Evolutionary conservation across 2,329 filamentous ascomycete species (phyloP), one percentile per base, ranked within the genome.

Genomic region (Neocatenulostroma microsporum): DNA sequence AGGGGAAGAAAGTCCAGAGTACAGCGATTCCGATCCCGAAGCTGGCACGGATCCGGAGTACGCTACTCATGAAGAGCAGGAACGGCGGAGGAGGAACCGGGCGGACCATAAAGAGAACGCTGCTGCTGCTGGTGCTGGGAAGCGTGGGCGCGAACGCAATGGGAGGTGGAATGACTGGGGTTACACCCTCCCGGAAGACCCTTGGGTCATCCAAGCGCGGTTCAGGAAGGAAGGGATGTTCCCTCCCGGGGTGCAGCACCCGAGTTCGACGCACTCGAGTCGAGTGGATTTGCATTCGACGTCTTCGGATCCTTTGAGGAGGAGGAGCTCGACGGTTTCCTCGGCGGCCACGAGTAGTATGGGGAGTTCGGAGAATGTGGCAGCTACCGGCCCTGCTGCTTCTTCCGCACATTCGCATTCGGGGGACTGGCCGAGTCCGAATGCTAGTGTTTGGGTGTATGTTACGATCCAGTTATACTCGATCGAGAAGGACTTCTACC

Each of bases 401-500:
- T 44, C 30, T 4, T 47, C 30, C 12, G 30, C 44, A n/a, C 32
- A 36, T 29, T 41, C 37, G 21, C 17, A 9, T 15, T 26, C 21
- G 13, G 18, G 18, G 14, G 33, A 38, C 11, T 50, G 54, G 21
- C 61, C 66, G 10, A 60, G 68, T 30, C 56, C 65, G 3, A 68
- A 76, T 35, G 77, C 86, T 46, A 82, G 83, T 37, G 79, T 93
- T n/a, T 89, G 84, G 57, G 82, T 96, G 54, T 91, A 94, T 57
- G 78, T 98, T 58, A 88, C 94, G 48, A 95, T 98, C 46, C 91
- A 95, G 60, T 80, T 95, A 34, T 95, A 95, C 62, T 82, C 87
- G 56, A 87, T 96, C 69, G 89, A 96, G 60, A 78, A 80, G 40
- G 82, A 84, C 37, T 89, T 91, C 48, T 96, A 89, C 62, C 80